Conservation (phyloP, 805 yeast species). For the Metschnikowia proteae region DNA sequence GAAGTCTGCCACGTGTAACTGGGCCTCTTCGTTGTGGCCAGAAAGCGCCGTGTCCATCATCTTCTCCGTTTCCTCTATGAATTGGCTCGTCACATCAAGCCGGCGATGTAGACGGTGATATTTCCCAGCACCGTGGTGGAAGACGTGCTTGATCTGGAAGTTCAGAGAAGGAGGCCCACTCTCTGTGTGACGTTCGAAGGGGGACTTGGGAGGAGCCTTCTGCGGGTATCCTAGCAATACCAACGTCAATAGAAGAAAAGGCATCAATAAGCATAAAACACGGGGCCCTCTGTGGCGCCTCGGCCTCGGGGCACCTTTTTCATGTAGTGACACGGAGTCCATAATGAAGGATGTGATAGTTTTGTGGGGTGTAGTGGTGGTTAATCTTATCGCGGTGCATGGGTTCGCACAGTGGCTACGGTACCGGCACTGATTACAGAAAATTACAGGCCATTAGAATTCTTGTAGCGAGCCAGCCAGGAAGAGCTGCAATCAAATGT, state of each 20-base stretch:
- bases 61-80: constrained; percentile 22
- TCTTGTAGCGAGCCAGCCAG: too few relatives aligned
- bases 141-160: constrained; percentile 50
- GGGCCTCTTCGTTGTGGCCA: constrained; percentile 1
- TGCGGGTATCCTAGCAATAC: background rate
- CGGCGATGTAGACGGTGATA: constrained; percentile 43
- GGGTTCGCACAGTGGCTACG: background rate
- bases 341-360: background rate
- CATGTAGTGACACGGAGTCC: background rate
- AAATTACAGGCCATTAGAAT: background rate
- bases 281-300: background rate
- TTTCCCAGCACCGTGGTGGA: constrained; percentile 56
- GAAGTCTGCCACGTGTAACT: constrained; percentile 31
- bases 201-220: background rate
- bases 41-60: background rate
- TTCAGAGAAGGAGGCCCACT: background rate
- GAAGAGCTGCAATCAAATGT: too few relatives aligned
- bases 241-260: background rate
- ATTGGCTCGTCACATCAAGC: constrained; percentile 47
- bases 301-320: background rate
- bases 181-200: constrained; percentile 3
- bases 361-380: constrained; percentile 2
- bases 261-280: background rate
- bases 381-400: constrained; percentile 1
- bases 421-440: background rate